Base-by-base conservation (phyloP, 495 filamentous ascomycete species). In the Xylaria telfairii region DNA sequence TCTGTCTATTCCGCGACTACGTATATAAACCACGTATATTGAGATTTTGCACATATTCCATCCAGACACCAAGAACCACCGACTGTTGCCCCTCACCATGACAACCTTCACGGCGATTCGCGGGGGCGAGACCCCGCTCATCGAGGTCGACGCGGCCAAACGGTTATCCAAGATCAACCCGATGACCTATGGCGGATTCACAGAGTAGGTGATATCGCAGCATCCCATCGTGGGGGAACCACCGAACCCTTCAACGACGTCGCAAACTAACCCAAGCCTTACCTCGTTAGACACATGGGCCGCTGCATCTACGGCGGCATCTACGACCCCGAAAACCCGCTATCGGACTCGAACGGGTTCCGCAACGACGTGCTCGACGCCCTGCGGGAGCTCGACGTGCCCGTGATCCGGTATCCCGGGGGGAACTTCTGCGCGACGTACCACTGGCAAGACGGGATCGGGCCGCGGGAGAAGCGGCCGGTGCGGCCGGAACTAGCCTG, bases 281-380 rank as follows among this genome's bases (percentile, higher is more conserved):
- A 69, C 63, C 54, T 24, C 63, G 39, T 5, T 66, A 92, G 91
- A 76, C 92, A 94, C 73, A 93, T 93, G 91, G 92, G 92, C 54
- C 87, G 92, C 53, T 95, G 92, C 81, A 93, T 95, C 78, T 95
- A 95, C 77, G 92, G 92, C 67, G 92, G 92, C 69, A 92, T 95
- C 75, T 94, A 93, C 79, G 92, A 93, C 69, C 92, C 91, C 2
- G 84, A 82, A 15, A 93, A 88, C 76, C 81, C 87, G 0, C 81
- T 93, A n/a, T 89, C 90, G 3, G 92, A 94, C 71, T 83, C 89
- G 67, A 85, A 92, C 75, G 92, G 92, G 17, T 94, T 92, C 78
- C 88, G 92, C 19, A 92, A 85, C 71, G 92, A 94, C 79, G 92
- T 95, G 19, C 83, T 94, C 32, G 84, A 86, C 63, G 88, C 90